phyloP scores from a whole-genome alignment of 1,139 yeast genomes.

The Torulaspora globosa region DNA sequence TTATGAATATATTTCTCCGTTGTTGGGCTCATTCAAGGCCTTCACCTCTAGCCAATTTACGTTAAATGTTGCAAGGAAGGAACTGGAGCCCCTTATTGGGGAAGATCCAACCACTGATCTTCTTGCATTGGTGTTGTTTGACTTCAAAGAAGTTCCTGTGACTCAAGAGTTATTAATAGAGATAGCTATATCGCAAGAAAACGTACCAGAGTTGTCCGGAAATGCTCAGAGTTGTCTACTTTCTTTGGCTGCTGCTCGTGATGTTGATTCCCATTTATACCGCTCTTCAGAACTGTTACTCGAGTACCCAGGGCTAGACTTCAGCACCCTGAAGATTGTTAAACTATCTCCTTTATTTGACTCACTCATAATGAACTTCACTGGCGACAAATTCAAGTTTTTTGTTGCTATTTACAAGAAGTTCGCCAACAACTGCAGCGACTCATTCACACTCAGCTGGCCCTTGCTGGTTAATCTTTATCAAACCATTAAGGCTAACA shows the following conservation, averaged over 20 bases:
- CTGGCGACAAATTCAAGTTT: constrained; percentile 33
- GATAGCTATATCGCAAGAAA: constrained; percentile 25
- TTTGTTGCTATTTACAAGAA: constrained; percentile 30
- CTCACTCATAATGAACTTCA: constrained; percentile 22
- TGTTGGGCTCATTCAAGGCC: constrained; percentile 21
- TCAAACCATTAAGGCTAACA: constrained; percentile 14
- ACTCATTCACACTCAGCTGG: constrained; percentile 9
- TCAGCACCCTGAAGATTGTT: constrained; percentile 21
- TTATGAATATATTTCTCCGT: constrained; percentile 21
- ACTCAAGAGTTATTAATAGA: constrained; percentile 34
- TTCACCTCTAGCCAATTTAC: constrained; percentile 21
- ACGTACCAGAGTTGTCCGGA: neutral
- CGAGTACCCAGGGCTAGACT: constrained; percentile 16
- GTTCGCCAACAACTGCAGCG: constrained; percentile 16
- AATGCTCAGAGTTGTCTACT: constrained; percentile 3
- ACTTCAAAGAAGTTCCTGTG: constrained; percentile 7
- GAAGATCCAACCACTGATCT: constrained; percentile 18
- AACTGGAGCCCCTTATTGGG: constrained; percentile 1
- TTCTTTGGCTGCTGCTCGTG: constrained; percentile 9
- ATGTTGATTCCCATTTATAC: neutral
- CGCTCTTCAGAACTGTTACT: constrained; percentile 8
- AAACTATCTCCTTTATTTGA: constrained; percentile 20
- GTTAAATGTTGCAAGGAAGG: neutral
- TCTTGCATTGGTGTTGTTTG: constrained; percentile 24
- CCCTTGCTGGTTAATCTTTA: constrained; percentile 17